Evolutionary conservation across 176 grass and related monocot genomes (phyloP).

Genomic region (Triticum aestivum): DNA sequence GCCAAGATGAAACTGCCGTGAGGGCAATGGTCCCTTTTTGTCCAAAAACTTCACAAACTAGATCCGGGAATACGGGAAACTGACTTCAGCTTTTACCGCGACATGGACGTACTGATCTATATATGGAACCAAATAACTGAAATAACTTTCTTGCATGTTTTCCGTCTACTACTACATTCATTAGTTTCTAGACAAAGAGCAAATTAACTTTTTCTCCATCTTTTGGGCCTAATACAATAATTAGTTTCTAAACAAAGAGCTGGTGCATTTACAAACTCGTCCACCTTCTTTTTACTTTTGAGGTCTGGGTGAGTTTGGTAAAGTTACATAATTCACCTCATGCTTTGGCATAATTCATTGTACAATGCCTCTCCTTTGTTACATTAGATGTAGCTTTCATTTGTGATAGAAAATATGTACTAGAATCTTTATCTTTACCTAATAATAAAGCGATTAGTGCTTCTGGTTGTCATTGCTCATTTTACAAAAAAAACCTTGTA

Average conservation of each 20-base stretch:
- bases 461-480: too few relatives aligned
- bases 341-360: neutral
- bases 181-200: neutral
- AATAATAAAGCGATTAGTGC: too few relatives aligned
- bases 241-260: neutral
- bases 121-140: constrained; percentile 22
- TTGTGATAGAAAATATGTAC: neutral
- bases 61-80: neutral
- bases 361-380: neutral
- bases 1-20: constrained; percentile 27
- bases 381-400: too few relatives aligned
- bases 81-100: constrained; percentile 8
- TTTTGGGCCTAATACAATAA: neutral
- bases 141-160: neutral
- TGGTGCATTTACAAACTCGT: constrained; percentile 12
- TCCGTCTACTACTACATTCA: neutral
- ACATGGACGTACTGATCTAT: neutral
- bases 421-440: too few relatives aligned
- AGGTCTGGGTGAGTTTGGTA: too few relatives aligned
- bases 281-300: neutral
- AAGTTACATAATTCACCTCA: neutral
- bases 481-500: too few relatives aligned
- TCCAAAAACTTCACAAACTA: neutral
- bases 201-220: neutral
- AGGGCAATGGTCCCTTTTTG: neutral